Percentiles rank a stretch among this genome's conserved stretches.
Conservation (phyloP, 495 filamentous ascomycete species). For the Lophium mytilinum region DNA sequence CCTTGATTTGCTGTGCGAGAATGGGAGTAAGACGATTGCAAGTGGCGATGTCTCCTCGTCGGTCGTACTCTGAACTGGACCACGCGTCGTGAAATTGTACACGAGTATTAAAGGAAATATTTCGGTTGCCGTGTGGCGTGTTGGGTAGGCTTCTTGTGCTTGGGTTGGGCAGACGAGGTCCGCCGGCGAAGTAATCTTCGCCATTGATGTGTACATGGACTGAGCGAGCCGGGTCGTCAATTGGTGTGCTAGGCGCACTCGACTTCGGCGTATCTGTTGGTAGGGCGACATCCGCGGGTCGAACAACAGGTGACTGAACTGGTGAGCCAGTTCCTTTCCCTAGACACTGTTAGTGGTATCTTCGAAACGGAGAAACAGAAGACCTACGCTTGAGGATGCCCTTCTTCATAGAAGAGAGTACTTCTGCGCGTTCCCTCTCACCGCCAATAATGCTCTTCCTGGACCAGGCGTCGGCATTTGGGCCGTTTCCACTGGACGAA, state of each 20-base stretch:
- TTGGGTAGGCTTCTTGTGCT: constrained; percentile 67
- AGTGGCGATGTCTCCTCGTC: constrained; percentile 90
- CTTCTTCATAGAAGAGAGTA: constrained; percentile 70
- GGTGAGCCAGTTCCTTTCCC: constrained; percentile 54
- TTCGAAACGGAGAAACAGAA: not conserved
- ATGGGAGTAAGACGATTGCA: constrained; percentile 97
- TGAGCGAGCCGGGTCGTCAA: constrained; percentile 48
- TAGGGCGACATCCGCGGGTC: constrained; percentile 52
- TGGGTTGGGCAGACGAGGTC: constrained; percentile 52
- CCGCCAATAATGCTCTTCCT: constrained; percentile 86
- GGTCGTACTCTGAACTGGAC: constrained; percentile 91
- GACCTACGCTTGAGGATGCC: constrained; percentile 89
- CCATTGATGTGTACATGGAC: constrained; percentile 31
- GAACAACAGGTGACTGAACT: constrained; percentile 57
- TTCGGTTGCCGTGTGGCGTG: constrained; percentile 68
- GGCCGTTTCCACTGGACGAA: constrained; percentile 45
- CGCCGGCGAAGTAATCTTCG: constrained; percentile 67
- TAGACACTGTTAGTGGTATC: constrained; percentile 26
- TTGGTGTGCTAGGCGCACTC: constrained; percentile 74
- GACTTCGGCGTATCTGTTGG: constrained; percentile 71
- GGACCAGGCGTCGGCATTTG: constrained; percentile 41
- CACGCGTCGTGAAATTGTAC: constrained; percentile 95
- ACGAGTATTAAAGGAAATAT: constrained; percentile 84
- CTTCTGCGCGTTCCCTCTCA: constrained; percentile 83
- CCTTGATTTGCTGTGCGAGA: constrained; percentile 98